Base-by-base conservation (phyloP, 495 filamentous ascomycete genomes). In the Acidiella bohemica region DNA sequence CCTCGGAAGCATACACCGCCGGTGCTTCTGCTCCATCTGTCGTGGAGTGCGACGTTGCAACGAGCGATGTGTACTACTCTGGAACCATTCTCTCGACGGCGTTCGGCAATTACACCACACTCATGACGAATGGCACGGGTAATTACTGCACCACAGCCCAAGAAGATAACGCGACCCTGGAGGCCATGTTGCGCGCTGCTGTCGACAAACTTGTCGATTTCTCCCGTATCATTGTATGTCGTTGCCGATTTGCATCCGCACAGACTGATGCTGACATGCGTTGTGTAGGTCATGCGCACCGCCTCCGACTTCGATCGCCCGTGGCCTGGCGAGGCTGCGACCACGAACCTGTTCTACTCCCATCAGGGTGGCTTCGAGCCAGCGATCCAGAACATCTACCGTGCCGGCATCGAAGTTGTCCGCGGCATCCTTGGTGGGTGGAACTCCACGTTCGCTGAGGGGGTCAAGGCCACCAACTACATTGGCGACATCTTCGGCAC, bases 151-250 rank as follows among this genome's bases (percentile, higher is more conserved):
- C 71, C 44, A 75, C 68, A 4, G 77, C 77, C 10, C 81, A 84
- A 53, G 81, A 85, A 53, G 81, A 86, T 53, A 84, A 78, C 50
- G 80, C 77, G 4, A 75, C 68, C 0, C 69, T 84, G 12, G 76
- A 80, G 50, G 76, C 71, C 19, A 58, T 86, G 20, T 51, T 83
- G 19, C 72, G 81, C n/a, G 66, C 65, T 3, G 66, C 74, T 0
- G 46, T 62, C 4, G 55, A 55, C 32, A 67, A 67, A 4, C 57
- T 73, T 2, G 70, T 76, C 3, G 80, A 86, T 50, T 84, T 80
- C 57, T 49, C 61, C 7, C 70, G 81, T 4, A 70, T 80, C 41
- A 78, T 84, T 46, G 57, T n/a, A n/a, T n/a, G n/a, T 81, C 25
- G n/a, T n/a, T n/a, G n/a, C n/a, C n/a, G n/a, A n/a, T n/a, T n/a